phyloP scores from a whole-genome alignment of 352 stramenopile genomes.

The Elongisporangium anandrum region DNA sequence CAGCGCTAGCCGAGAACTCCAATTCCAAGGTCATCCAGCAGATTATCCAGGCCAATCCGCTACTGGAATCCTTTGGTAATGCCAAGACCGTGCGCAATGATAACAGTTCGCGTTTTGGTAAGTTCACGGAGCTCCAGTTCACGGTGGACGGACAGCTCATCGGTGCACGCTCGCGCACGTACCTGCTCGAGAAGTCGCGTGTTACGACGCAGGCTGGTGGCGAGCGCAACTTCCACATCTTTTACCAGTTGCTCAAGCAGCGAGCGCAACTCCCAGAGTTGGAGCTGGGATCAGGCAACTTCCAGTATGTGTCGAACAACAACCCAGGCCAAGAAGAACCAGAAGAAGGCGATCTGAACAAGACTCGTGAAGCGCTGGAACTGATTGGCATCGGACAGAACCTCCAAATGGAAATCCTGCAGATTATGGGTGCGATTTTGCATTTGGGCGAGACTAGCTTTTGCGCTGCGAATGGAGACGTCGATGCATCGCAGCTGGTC shows the following conservation, averaged over 20 bases:
- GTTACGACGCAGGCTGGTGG: constrained; percentile 78
- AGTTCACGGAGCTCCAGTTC: constrained; percentile 87
- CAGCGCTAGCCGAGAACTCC: constrained; percentile 71
- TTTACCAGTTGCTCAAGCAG: constrained; percentile 88
- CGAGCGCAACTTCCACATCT: constrained; percentile 94
- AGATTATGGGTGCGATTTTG: constrained; percentile 87
- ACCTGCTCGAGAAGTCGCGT: constrained; percentile 91
- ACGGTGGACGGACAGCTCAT: constrained; percentile 66
- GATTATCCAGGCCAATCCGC: constrained; percentile 92
- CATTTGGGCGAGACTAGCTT: constrained; percentile 93
- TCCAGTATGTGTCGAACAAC: constrained; percentile 63
- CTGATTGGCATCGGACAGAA: constrained; percentile 86
- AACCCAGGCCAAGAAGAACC: constrained; percentile 33
- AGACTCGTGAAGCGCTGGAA: constrained; percentile 82
- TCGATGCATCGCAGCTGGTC: constrained; percentile 67
- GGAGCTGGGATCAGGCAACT: constrained; percentile 33
- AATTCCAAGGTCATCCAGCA: constrained; percentile 91
- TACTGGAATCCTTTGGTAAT: constrained; percentile 86
- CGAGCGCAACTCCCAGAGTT: constrained; percentile 56
- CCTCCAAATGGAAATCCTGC: constrained; percentile 83
- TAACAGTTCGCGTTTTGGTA: constrained; percentile 83
- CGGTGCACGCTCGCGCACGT: constrained; percentile 82
- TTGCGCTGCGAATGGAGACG: constrained; percentile 59
- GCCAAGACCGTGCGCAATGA: constrained; percentile 86
- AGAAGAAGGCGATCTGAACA: constrained; percentile 53